phyloP scores from a whole-genome alignment of 495 filamentous ascomycete genomes.

The Penicillium waksmanii region DNA sequence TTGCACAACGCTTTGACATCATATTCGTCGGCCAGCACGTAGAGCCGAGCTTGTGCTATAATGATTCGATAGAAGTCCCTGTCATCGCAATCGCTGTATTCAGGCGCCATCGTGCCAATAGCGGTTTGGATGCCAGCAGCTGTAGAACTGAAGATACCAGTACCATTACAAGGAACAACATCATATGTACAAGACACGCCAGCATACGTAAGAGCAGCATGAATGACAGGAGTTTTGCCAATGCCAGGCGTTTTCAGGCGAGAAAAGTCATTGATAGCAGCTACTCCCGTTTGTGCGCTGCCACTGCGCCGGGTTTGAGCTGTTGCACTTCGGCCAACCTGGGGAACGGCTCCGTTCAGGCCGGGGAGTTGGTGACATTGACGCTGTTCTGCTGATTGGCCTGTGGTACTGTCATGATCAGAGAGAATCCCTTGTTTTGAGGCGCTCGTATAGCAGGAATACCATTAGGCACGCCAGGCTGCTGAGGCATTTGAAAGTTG shows the following conservation, averaged over 20 bases:
- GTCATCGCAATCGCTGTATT: too few relatives aligned
- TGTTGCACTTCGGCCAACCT: slow-evolving; percentile 51
- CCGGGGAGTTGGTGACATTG: slow-evolving; percentile 42
- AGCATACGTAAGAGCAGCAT: too few relatives aligned
- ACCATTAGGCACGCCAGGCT: slow-evolving; percentile 37
- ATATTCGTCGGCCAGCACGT: slow-evolving; percentile 44
- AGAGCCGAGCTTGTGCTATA: slow-evolving; percentile 42
- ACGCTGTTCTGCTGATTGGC: slow-evolving; percentile 47
- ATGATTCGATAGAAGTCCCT: slow-evolving; percentile 44
- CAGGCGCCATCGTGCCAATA: too few relatives aligned
- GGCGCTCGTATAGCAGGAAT: slow-evolving; percentile 45
- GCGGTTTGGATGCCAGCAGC: too few relatives aligned
- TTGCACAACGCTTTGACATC: slow-evolving; percentile 34
- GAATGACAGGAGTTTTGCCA: too few relatives aligned
- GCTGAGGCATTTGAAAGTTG: slow-evolving; percentile 41
- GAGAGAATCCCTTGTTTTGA: slow-evolving; percentile 70
- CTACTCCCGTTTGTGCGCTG: slow-evolving; percentile 43
- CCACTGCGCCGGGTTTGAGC: slow-evolving; percentile 54
- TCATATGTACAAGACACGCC: too few relatives aligned
- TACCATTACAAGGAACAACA: too few relatives aligned
- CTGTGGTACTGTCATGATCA: slow-evolving; percentile 73
- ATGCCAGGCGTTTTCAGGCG: too few relatives aligned
- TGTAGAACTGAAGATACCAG: too few relatives aligned
- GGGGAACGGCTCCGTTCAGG: slow-evolving; percentile 44
- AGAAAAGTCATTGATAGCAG: too few relatives aligned